phyloP scores from a whole-genome alignment of 2,329 filamentous ascomycete species.

The Clonostachys solani region DNA sequence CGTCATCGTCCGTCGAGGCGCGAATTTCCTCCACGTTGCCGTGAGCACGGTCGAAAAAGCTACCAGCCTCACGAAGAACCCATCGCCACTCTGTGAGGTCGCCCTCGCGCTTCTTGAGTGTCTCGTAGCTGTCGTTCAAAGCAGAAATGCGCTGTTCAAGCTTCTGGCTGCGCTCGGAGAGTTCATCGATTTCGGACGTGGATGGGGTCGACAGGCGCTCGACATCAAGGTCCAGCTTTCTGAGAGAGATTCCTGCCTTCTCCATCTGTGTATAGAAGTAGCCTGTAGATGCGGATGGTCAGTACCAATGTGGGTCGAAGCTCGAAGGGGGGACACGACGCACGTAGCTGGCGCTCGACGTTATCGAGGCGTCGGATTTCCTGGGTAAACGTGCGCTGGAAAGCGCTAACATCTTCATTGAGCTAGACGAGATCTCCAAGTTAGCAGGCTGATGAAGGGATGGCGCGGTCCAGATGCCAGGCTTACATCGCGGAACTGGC shows the following conservation, averaged over 20 bases:
- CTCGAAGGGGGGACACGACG: slow-evolving; percentile 27
- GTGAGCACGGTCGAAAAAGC: slow-evolving; percentile 95
- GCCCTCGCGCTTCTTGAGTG: slow-evolving; percentile 93
- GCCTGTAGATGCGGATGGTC: slow-evolving; percentile 41
- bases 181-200: slow-evolving; percentile 92
- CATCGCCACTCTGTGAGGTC: slow-evolving; percentile 98
- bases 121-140: slow-evolving; percentile 97
- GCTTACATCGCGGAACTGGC: slow-evolving; percentile 95
- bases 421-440: slow-evolving; percentile 50
- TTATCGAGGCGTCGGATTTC: slow-evolving; percentile 97
- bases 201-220: slow-evolving; percentile 83
- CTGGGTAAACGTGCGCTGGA: slow-evolving; percentile 95
- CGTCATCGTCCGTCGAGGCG: slow-evolving; percentile 82
- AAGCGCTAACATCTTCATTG: slow-evolving; percentile 88
- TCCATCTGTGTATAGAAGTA: slow-evolving; percentile 97
- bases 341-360: slow-evolving; percentile 95
- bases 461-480: slow-evolving; percentile 7
- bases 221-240: slow-evolving; percentile 86
- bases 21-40: slow-evolving; percentile 96
- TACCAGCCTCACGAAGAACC: slow-evolving; percentile 92
- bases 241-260: slow-evolving; percentile 79
- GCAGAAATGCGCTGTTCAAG: slow-evolving; percentile 88
- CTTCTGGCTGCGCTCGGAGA: slow-evolving; percentile 86
- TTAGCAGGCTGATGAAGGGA: neutral
- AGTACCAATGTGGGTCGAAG: slow-evolving; percentile 3